Evolutionary conservation across 1,284 basidiomycete species (phyloP), one percentile per base, ranked within the genome.

Genomic region (Tylopilus sp.): DNA sequence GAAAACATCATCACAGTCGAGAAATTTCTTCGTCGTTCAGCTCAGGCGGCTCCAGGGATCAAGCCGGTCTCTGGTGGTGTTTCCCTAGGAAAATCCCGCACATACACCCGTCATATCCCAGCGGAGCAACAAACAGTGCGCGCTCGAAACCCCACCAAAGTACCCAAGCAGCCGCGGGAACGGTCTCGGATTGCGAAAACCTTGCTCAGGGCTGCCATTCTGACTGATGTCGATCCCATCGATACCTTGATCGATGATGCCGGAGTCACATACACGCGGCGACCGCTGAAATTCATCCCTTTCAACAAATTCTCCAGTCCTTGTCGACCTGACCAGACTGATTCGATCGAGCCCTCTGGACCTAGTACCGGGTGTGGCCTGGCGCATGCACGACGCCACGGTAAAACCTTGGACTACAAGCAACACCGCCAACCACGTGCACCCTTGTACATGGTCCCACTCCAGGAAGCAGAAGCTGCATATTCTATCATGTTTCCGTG

Each of bases 401-500:
- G 36, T 12, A 26, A 45, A 15, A 11, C 29, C 16, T 33, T 30
- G 3, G 8, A 30, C 16, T 6, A 8, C 16, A 55, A 47, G 34
- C 9, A 28, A 9, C 43, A 18, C 38, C 49, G 13, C 2, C 35
- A 39, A 13, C 11, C 34, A 30, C 57, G 55, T 28, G n/a, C 6
- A 21, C 59, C 65, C 19, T 49, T 68, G 41, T 31, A 6, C 43
- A 45, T 67, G 31, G 49, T 65, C 21, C 65, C 63, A 2, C 15
- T 66, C 23, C 52, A 23, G 21, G 61, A 67, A 46, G 63, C 65
- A 31, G 63, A 65, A 41, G 54, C 51, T 8, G 65, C 63, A 16
- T 66, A 68, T 31, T 46, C 65, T 9, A 16, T 23, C 21, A 59
- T 59, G 41, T 67, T 68, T 53, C 49, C 58, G 66, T 65, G 35